Percentiles rank a stretch among this genome's conserved stretches.
These are phyloP conservation scores for Neurospora sp. DNA, from an alignment of 495 filamentous ascomycete species.

Conservation along the genomic window DNA sequence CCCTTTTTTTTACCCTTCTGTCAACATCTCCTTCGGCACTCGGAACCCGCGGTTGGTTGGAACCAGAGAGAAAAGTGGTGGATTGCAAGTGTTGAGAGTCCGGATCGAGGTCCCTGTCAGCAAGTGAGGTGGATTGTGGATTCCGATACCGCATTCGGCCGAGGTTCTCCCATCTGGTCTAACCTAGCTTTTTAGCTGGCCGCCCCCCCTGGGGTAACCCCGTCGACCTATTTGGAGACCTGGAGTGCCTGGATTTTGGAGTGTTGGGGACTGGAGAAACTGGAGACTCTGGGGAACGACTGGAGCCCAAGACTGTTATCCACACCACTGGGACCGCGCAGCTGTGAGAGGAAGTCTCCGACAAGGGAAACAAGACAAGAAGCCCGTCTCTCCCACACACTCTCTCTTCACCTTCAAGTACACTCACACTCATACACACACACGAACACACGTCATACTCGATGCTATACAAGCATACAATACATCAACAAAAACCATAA, in stretches of 20 bases:
- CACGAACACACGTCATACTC: neutral
- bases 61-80: neutral
- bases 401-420: neutral
- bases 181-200: neutral
- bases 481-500: neutral
- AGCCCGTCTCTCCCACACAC: neutral
- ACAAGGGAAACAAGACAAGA: neutral
- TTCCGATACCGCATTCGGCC: neutral
- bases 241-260: neutral
- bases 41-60: neutral
- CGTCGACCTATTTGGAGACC: neutral
- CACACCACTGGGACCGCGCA: neutral
- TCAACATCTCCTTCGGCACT: neutral
- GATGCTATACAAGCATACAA: neutral
- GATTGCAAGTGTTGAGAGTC: neutral
- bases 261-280: neutral
- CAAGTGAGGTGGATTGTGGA: neutral
- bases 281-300: neutral
- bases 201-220: neutral
- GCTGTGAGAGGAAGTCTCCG: neutral
- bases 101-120: neutral
- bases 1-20: neutral
- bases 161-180: neutral
- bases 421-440: neutral
- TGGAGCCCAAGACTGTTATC: neutral